phyloP scores from a whole-genome alignment of 2,329 filamentous ascomycete genomes.

The Fusarium brachygibbosum region DNA sequence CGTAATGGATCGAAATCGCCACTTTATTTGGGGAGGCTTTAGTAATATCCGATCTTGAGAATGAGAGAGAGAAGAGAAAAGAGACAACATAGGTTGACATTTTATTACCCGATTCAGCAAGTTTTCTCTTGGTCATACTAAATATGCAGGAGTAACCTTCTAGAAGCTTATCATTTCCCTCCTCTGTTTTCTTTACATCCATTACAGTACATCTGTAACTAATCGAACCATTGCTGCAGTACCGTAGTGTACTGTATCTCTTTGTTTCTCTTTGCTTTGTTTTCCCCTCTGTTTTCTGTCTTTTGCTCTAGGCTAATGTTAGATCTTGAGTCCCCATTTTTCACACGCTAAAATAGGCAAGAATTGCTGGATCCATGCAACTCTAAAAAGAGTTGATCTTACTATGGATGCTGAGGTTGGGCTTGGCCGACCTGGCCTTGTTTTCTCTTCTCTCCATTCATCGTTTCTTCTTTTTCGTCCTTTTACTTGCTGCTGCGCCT shows the following conservation, averaged over 20 bases:
- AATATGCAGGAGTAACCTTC: constrained; percentile 12
- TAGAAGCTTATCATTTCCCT: constrained; percentile 14
- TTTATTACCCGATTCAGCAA: no score
- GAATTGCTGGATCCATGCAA: neutral
- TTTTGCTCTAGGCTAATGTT: no score
- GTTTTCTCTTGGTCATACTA: neutral
- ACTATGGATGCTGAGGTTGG: neutral
- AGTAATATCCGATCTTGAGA: neutral
- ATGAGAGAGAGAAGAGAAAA: constrained; percentile 35
- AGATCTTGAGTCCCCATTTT: neutral
- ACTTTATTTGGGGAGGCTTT: neutral
- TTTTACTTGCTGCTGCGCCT: constrained; percentile 6
- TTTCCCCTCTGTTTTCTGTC: neutral
- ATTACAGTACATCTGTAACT: no score
- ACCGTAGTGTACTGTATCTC: neutral
- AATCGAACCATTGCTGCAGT: neutral
- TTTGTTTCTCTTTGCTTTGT: neutral
- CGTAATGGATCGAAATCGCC: constrained; percentile 3
- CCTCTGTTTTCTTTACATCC: no score
- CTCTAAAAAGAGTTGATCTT: constrained; percentile 2
- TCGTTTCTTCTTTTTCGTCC: neutral
- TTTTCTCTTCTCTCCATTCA: constrained; percentile 37
- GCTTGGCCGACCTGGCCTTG: constrained; percentile 21
- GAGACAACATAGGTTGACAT: constrained; percentile 30
- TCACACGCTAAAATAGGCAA: neutral